Evolutionary conservation across 31 red algal species (phyloP).

Genomic region (Porphyra umbilicalis): DNA sequence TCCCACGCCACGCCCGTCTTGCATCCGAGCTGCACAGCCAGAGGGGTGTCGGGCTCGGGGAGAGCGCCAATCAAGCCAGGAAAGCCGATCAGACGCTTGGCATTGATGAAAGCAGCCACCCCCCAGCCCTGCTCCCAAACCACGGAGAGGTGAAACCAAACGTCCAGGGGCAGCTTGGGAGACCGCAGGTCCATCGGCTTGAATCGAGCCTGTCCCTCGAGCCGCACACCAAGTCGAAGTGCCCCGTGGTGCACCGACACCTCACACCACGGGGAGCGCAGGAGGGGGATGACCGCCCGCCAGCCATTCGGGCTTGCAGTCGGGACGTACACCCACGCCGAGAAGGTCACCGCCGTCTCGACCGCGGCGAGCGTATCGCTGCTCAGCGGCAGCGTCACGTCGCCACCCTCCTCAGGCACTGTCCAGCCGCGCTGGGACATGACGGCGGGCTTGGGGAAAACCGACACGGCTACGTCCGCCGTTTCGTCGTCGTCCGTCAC

Average conservation of each 20-base stretch:
- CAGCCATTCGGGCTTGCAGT: background rate
- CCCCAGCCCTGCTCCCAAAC: background rate
- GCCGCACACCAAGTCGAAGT: background rate
- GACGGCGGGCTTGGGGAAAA: background rate
- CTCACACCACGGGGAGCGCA: background rate
- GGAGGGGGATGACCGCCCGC: background rate
- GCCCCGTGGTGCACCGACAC: background rate
- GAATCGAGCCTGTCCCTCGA: background rate
- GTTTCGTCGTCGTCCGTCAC: background rate
- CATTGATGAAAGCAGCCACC: background rate
- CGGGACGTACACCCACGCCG: background rate
- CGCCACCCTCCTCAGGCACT: background rate
- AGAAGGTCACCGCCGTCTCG: background rate
- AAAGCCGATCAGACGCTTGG: background rate
- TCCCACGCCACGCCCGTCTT: background rate
- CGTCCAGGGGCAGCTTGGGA: background rate
- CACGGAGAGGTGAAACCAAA: background rate
- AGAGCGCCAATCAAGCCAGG: background rate
- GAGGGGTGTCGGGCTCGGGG: background rate
- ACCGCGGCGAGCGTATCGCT: background rate
- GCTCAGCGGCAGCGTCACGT: background rate
- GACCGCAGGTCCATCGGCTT: background rate
- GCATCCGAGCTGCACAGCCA: background rate
- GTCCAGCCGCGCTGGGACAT: background rate
- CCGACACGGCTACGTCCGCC: background rate